Percentiles rank a stretch among this genome's conserved stretches.
Conservation (phyloP, 2,329 filamentous ascomycete genomes). For the Ilyonectria sp. region DNA sequence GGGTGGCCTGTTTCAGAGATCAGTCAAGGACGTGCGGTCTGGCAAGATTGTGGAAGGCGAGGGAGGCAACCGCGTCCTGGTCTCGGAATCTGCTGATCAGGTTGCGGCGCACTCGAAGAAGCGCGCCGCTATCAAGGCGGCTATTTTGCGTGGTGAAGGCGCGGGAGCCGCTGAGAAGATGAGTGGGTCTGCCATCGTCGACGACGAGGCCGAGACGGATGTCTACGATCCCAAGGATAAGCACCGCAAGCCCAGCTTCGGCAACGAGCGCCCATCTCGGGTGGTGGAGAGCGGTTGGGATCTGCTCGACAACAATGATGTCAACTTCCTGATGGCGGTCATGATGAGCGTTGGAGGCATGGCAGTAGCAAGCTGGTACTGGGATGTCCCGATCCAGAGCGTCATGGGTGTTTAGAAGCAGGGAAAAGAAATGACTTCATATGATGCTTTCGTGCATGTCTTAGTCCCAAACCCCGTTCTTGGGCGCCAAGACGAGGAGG, state of each 20-base stretch:
- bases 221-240: conserved; percentile 66
- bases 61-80: conserved; percentile 75
- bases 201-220: conserved; percentile 55
- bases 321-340: conserved; percentile 93
- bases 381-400: conserved; percentile 67
- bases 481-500: not conserved
- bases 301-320: conserved; percentile 93
- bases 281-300: conserved; percentile 78
- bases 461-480: not conserved
- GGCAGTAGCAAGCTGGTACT: conserved; percentile 73
- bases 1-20: conserved; percentile 87
- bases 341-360: conserved; percentile 87
- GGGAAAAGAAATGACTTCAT: conserved; percentile 42
- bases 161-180: conserved; percentile 59
- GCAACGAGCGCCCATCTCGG: conserved; percentile 72
- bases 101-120: conserved; percentile 48
- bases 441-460: conserved; percentile 34
- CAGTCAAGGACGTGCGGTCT: conserved; percentile 85
- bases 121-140: conserved; percentile 58
- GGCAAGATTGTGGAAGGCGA: conserved; percentile 93
- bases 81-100: conserved; percentile 54
- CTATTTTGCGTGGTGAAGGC: conserved; percentile 60
- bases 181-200: conserved; percentile 50
- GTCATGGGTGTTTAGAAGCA: conserved; percentile 54
- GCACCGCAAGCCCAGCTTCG: conserved; percentile 67